Evolutionary conservation across 495 filamentous ascomycete genomes (phyloP), one percentile per base, ranked within the genome.

Genomic region (Cairneyella variabilis): DNA sequence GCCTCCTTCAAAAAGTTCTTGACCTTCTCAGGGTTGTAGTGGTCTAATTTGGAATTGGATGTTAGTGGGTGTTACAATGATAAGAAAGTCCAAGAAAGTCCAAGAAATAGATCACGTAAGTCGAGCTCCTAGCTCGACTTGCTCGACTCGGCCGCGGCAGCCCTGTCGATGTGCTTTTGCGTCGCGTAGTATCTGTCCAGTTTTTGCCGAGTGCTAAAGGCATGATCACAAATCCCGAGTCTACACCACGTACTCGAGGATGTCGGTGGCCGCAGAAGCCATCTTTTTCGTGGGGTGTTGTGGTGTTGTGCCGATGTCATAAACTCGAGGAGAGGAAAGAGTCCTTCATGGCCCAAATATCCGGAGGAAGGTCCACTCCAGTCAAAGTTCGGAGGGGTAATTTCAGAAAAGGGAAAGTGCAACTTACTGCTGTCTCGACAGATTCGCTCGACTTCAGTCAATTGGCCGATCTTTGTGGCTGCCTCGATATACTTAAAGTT

Each of bases 1-100:
- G 93, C 91, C 68, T 99, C 95, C 74, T 97, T 99, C 48, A 99
- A 77, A 82, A 97, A 99, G 77, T 99, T 99, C 76, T 97, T 97
- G 43, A 97, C 92, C 75, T 95, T 93, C 69, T 96, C 91, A 0
- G 91, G 82, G 69, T 97, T 96, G 77, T 92, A 97, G 66, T 82
- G 83, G 59, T 75, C 53, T 56, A 38, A 16, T 32, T n/a, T n/a
- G n/a, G n/a, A n/a, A n/a, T n/a, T 14, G 20, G 18, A 14, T n/a
- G 16, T 40, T 40, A 40, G 37, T 40, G 11, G 17, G 17, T 40
- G 16, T 16, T 34, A 16, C 5, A 48, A 40, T 40, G 17, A 14
- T 20, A 40, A 20, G 34, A 40, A 3, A 40, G 48, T 39, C 32
- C 48, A 40, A 40, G n/a, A n/a, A n/a, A n/a, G n/a, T n/a, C n/a